These are phyloP conservation scores for Globisporangium paroecandrum DNA, from an alignment of 352 stramenopile genomes.

Conservation along the genomic window DNA sequence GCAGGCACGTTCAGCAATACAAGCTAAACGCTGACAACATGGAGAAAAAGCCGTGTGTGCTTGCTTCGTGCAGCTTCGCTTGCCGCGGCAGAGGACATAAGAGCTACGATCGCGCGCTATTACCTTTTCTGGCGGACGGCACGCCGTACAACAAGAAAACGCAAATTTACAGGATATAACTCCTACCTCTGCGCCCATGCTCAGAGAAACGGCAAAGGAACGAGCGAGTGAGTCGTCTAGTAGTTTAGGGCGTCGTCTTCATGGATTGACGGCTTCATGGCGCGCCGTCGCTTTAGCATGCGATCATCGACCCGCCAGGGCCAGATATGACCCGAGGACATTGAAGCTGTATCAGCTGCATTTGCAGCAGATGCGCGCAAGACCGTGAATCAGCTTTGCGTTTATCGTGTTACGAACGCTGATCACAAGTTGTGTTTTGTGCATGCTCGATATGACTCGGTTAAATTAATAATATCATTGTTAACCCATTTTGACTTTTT, in stretches of 20 bases:
- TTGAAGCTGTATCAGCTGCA: not conserved
- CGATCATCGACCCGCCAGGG: not conserved
- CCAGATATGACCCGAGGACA: not conserved
- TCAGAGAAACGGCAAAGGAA: not conserved
- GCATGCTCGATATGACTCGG: no score
- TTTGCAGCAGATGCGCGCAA: not conserved
- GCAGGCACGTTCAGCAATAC: no score
- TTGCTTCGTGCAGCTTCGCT: no score
- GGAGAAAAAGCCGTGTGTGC: no score
- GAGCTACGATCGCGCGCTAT: no score
- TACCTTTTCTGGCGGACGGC: no score
- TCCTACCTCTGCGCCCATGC: not conserved
- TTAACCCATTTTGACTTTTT: no score
- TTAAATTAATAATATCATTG: no score
- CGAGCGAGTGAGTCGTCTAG: not conserved
- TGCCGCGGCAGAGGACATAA: no score
- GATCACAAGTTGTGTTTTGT: not conserved
- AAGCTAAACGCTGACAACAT: no score
- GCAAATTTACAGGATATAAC: not conserved
- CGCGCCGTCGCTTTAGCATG: not conserved
- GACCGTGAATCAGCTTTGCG: not conserved
- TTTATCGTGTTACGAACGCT: not conserved
- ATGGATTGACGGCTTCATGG: not conserved
- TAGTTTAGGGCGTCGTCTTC: not conserved
- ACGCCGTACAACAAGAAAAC: no score